Evolutionary conservation across 345 rosid genomes (phyloP).

Genomic region (Fremontodendron californicum): DNA sequence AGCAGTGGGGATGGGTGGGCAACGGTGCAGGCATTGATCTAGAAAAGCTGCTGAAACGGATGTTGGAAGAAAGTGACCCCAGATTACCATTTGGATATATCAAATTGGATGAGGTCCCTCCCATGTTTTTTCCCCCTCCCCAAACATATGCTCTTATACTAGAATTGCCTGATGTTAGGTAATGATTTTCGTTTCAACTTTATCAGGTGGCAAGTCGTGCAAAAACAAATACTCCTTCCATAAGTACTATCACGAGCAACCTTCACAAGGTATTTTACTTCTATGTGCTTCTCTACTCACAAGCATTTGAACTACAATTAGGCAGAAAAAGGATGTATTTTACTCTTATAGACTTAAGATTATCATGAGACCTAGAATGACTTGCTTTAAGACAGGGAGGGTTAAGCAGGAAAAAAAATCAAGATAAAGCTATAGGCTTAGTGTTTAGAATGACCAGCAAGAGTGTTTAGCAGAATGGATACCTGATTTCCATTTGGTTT

Average conservation of each 20-base stretch:
- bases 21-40: no score
- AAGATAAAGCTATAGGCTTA: background rate
- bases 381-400: background rate
- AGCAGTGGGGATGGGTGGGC: no score
- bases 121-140: background rate
- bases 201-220: slow-evolving; percentile 74
- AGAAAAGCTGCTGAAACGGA: no score
- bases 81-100: slow-evolving; percentile 77
- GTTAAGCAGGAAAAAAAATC: background rate
- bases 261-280: slow-evolving; percentile 41
- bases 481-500: background rate
- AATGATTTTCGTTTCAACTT: background rate
- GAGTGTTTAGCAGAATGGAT: background rate
- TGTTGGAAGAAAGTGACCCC: no score
- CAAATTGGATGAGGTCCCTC: slow-evolving; percentile 67
- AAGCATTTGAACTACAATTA: background rate
- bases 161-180: background rate
- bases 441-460: background rate
- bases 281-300: background rate
- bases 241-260: slow-evolving; percentile 50
- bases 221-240: slow-evolving; percentile 66
- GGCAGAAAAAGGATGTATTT: background rate
- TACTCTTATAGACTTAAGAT: background rate
- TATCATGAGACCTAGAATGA: no score
- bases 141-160: background rate